phyloP scores from a whole-genome alignment of 2,329 filamentous ascomycete genomes.

The Fusarium subglutinans region DNA sequence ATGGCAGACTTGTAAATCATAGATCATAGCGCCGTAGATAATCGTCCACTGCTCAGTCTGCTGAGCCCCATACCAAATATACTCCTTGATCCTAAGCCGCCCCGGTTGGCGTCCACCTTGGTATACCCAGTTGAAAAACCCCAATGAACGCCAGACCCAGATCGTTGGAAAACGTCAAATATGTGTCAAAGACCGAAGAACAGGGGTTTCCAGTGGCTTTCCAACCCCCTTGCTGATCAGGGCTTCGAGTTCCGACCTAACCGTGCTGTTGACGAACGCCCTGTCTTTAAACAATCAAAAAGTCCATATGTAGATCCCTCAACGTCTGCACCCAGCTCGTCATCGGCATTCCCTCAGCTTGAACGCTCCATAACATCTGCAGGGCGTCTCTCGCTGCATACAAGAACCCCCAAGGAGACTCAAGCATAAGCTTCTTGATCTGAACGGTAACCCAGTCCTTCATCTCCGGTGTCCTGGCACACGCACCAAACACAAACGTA shows the following conservation, averaged over 20 bases:
- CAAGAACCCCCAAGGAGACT: conserved; percentile 60
- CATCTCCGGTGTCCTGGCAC: conserved; percentile 53
- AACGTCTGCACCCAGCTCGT: conserved; percentile 57
- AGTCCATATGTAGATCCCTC: conserved; percentile 53
- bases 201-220: no score
- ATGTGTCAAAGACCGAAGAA: no score
- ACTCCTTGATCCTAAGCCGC: background rate
- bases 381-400: conserved; percentile 58
- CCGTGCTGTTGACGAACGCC: conserved; percentile 29
- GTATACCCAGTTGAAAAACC: background rate
- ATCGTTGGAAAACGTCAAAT: background rate
- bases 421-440: conserved; percentile 51
- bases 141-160: background rate
- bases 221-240: background rate
- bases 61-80: background rate
- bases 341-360: conserved; percentile 43
- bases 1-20: background rate
- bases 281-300: conserved; percentile 48
- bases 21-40: conserved; percentile 1
- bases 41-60: background rate
- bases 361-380: conserved; percentile 54
- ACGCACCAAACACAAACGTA: conserved; percentile 64
- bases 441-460: conserved; percentile 61
- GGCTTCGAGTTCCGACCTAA: background rate
- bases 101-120: background rate